A percentile compares a stretch with the other conserved stretches of the same genome.
phyloP scores from a whole-genome alignment of 306 rosid species.

The Acacia melanoxylon region DNA sequence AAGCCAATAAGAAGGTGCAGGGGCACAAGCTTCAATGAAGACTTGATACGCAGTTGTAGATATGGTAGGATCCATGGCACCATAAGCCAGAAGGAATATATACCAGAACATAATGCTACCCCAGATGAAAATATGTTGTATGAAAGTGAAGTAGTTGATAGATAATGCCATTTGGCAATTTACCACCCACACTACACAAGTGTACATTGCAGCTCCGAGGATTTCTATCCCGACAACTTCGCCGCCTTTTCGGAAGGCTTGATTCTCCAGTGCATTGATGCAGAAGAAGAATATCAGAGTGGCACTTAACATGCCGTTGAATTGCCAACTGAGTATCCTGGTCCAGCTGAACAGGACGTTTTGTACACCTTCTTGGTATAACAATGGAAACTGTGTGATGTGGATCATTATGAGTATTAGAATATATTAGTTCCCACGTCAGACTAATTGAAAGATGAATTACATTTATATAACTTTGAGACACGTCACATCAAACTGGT shows the following conservation, averaged over 20 bases:
- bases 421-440: not conserved
- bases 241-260: conserved; percentile 85
- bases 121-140: conserved; percentile 94
- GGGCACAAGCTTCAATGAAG: conserved; percentile 89
- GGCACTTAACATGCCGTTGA: conserved; percentile 67
- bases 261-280: conserved; percentile 55
- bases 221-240: conserved; percentile 64
- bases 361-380: conserved; percentile 95
- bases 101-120: conserved; percentile 84
- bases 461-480: no score
- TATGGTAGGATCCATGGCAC: conserved; percentile 65
- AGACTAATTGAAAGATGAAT: no score
- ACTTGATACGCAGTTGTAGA: conserved; percentile 92
- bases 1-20: conserved; percentile 79
- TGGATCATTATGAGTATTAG: not conserved
- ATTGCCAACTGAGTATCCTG: conserved; percentile 69
- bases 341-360: conserved; percentile 88
- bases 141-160: conserved; percentile 76
- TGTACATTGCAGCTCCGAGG: conserved; percentile 82
- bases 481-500: not conserved
- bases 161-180: conserved; percentile 96
- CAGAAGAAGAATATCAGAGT: conserved; percentile 78
- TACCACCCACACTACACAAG: conserved; percentile 91
- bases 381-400: conserved; percentile 72
- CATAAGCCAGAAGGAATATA: conserved; percentile 79